Percentiles rank a stretch among this genome's conserved stretches.
Evolutionary conservation across 129 eudicot species (phyloP).

Genomic region (Smallanthus sonchifolius): DNA sequence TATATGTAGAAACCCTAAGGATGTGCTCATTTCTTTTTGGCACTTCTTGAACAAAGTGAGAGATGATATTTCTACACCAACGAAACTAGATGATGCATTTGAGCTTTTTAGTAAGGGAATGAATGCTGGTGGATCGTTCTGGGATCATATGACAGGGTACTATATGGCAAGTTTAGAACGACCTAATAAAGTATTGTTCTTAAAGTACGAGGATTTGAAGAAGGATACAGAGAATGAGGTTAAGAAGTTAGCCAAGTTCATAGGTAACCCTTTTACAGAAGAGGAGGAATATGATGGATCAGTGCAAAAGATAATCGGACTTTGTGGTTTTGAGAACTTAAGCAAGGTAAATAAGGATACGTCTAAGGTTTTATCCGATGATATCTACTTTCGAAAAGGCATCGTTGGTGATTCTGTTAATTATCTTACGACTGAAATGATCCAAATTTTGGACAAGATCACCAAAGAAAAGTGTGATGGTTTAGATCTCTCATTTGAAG

Average conservation of each 20-base stretch:
- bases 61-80: neutral
- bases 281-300: slow-evolving; percentile 17
- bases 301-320: neutral
- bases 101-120: slow-evolving; percentile 12
- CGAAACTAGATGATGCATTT: slow-evolving; percentile 19
- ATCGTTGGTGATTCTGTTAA: slow-evolving; percentile 17
- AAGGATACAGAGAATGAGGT: neutral
- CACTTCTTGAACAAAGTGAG: slow-evolving; percentile 10
- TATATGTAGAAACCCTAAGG: slow-evolving; percentile 28
- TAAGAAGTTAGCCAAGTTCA: slow-evolving; percentile 26
- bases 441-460: slow-evolving; percentile 7
- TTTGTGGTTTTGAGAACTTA: slow-evolving; percentile 25
- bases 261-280: slow-evolving; percentile 27
- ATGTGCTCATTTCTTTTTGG: slow-evolving; percentile 23
- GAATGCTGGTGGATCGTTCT: slow-evolving; percentile 2
- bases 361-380: neutral
- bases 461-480: slow-evolving; percentile 18
- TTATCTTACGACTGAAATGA: slow-evolving; percentile 16
- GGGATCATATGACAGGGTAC: slow-evolving; percentile 33
- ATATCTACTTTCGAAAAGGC: slow-evolving; percentile 20
- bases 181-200: neutral
- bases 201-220: slow-evolving; percentile 17
- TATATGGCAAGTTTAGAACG: slow-evolving; percentile 20
- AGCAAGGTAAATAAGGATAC: neutral
- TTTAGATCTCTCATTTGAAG: neutral